Conservation (phyloP, 225 moss, liverwort and hornwort genomes). For the Marchantia polymorpha region DNA sequence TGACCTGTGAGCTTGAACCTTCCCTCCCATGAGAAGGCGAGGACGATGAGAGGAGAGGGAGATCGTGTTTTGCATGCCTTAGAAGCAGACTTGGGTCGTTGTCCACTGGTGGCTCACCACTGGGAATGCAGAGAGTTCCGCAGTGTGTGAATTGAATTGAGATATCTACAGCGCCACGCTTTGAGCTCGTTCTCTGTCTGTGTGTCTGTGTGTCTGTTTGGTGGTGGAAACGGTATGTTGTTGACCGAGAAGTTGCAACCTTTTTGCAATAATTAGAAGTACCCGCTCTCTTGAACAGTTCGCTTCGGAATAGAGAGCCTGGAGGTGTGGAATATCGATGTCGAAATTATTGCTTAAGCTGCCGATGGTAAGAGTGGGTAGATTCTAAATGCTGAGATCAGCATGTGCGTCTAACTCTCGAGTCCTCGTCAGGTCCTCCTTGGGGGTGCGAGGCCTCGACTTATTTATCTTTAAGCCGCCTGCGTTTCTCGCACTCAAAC, state of each 20-base stretch:
- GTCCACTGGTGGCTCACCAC: neutral
- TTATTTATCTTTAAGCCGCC: neutral
- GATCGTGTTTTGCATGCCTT: neutral
- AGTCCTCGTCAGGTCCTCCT: neutral
- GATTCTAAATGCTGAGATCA: neutral
- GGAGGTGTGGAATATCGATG: neutral
- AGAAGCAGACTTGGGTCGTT: neutral
- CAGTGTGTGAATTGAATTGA: neutral
- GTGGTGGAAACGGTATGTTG: neutral
- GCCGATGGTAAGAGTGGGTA: neutral
- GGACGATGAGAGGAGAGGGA: neutral
- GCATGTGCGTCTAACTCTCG: neutral
- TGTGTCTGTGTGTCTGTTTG: neutral
- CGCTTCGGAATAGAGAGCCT: neutral
- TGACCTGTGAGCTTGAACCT: neutral
- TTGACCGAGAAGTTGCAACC: neutral
- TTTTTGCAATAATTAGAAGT: neutral
- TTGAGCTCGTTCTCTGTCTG: neutral
- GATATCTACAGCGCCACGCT: neutral
- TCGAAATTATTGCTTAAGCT: neutral
- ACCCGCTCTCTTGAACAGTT: neutral
- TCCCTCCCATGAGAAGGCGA: neutral
- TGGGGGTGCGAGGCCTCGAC: neutral
- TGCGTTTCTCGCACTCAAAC: neutral
- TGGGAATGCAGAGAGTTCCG: neutral